A percentile compares a stretch with the other conserved stretches of the same genome.
Evolutionary conservation across 2,329 filamentous ascomycete species (phyloP).

Genomic region (Thielaviopsis punctulata): DNA sequence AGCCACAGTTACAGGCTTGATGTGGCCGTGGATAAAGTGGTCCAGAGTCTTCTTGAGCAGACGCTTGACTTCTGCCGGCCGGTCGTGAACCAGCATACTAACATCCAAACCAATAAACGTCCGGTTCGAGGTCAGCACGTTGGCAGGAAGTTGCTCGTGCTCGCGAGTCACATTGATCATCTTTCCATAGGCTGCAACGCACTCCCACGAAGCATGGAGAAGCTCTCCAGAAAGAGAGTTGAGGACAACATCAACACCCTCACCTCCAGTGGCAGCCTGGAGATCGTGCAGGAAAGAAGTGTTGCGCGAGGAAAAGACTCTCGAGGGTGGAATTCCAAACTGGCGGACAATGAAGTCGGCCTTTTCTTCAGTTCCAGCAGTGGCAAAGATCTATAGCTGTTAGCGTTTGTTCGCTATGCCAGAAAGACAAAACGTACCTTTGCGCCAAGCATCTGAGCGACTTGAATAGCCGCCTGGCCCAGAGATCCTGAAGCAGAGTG

Average conservation of each 20-base stretch:
- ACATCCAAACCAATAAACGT: conserved; percentile 22
- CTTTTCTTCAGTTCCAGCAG: conserved; percentile 23
- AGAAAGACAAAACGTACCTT: conserved; percentile 10
- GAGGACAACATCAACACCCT: conserved; percentile 23
- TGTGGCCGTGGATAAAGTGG: conserved; percentile 10
- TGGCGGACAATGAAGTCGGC: conserved; percentile 17
- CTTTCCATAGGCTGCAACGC: conserved; percentile 26
- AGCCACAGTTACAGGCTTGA: conserved; percentile 15
- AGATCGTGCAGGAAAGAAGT: conserved; percentile 19
- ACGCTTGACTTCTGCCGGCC: neutral
- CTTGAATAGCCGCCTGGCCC: conserved; percentile 19
- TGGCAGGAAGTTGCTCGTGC: conserved; percentile 23
- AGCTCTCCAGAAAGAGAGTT: conserved; percentile 25
- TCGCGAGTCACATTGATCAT: conserved; percentile 27
- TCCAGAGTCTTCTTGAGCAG: neutral
- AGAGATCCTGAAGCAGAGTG: conserved; percentile 20
- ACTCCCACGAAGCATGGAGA: conserved; percentile 26
- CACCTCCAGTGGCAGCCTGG: conserved; percentile 15
- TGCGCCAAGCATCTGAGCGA: conserved; percentile 18
- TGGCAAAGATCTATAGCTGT: conserved; percentile 19
- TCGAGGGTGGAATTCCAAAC: conserved; percentile 18
- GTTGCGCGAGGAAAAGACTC: conserved; percentile 21
- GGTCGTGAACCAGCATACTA: conserved; percentile 12
- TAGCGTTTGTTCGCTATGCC: neutral
- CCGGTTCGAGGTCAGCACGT: conserved; percentile 22